A percentile compares a stretch with the other conserved stretches of the same genome.
These are phyloP conservation scores for Blastomyces percursus DNA, from an alignment of 2,329 filamentous ascomycete species.

Conservation along the genomic window DNA sequence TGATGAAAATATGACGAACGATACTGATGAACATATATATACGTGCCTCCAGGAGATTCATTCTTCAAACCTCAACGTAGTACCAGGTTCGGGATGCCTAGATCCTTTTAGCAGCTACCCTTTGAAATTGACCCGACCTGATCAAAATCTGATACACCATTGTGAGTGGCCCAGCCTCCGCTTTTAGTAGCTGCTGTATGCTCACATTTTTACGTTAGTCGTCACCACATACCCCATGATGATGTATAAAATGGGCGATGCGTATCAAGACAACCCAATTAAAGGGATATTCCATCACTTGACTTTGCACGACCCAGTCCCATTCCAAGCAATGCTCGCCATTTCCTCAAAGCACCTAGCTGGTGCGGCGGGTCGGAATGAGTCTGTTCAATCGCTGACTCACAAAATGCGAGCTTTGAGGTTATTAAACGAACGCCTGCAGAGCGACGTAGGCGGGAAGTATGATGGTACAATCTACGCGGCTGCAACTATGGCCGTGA, in stretches of 20 bases:
- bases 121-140: conserved; percentile 17
- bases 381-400: conserved; percentile 25
- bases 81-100: conserved; percentile 13
- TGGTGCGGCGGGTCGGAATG: conserved; percentile 22
- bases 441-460: conserved; percentile 17
- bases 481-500: conserved; percentile 25
- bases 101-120: conserved; percentile 24
- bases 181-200: not conserved
- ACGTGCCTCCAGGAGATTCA: conserved; percentile 1
- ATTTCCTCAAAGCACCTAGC: conserved; percentile 26
- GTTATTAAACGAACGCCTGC: conserved; percentile 23
- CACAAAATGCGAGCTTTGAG: conserved; percentile 25
- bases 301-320: conserved; percentile 21
- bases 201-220: conserved; percentile 20
- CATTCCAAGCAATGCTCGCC: conserved; percentile 27
- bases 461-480: conserved; percentile 24
- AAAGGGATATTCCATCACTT: conserved; percentile 24
- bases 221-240: conserved; percentile 25
- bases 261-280: conserved; percentile 21
- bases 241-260: conserved; percentile 26
- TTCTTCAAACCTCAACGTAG: conserved; percentile 12
- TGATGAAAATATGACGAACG: not conserved
- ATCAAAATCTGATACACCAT: conserved; percentile 24
- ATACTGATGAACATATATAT: not conserved
- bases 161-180: conserved; percentile 17